Base-by-base conservation (phyloP, 2,329 filamentous ascomycete species). In the Beauveria caledonica region DNA sequence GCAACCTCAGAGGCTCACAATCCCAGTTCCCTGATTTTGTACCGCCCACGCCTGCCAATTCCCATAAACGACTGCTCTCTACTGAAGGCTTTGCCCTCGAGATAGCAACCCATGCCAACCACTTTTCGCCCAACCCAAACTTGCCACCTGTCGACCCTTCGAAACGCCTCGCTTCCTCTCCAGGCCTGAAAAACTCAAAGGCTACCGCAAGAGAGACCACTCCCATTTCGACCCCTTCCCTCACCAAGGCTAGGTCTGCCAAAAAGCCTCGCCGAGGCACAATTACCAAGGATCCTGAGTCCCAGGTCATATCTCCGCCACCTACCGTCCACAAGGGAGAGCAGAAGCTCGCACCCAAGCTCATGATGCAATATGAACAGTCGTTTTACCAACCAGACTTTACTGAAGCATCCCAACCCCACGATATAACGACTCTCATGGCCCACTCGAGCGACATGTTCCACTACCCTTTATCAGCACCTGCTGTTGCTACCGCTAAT, bases 141-240 rank as follows among this genome's bases (percentile, higher is more conserved):
- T 72, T 87, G 60, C 82, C 84, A 62, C 80, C 84, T 36, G 83
- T 86, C 68, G 81, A 86, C 66, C 80, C 81, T 39, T 80, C 83
- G 63, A 77, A 77, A 67, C 79, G 80, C 66, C 71, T 87, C 48
- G 77, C 77, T 15, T 87, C 85, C 17, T 86, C 86, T 56, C 80
- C 84, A 39, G 77, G 72, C 39, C 73, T 77, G 52, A 72, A 75
- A 60, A 71, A 66, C 36, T 60, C 69, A 17, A 68, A 70, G 59
- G 68, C 70, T 60, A 67, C 67, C 67, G 64, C 69, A 63, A 63
- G 66, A 65, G 59, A 71, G 62, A 62, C 67, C 62, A 64, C 67
- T n/a, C 60, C 62, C 50, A 64, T 65, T 50, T 61, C 63, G 62
- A 75, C 67, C 58, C 71, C 64, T 64, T 68, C 61, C 61, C 67